Conservation (phyloP, 2,329 filamentous ascomycete species). For the Phyllosticta citrichinensis region DNA sequence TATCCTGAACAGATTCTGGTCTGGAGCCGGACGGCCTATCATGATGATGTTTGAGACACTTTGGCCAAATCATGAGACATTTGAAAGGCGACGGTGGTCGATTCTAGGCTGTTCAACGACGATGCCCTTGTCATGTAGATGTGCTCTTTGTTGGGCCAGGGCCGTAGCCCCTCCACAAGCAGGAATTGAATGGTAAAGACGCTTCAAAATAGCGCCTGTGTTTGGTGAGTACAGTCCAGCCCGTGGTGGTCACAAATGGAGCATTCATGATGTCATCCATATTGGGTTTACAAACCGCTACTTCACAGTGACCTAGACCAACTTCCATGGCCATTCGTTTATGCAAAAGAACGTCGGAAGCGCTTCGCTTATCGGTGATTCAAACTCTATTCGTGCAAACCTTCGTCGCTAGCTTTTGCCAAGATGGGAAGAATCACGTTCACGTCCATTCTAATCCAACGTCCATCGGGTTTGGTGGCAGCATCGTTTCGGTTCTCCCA, state of each 20-base stretch:
- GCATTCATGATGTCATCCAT: too few relatives aligned
- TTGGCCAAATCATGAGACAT: too few relatives aligned
- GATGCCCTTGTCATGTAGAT: too few relatives aligned
- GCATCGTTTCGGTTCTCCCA: background rate
- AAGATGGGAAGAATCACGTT: background rate
- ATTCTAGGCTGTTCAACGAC: too few relatives aligned
- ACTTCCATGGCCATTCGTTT: background rate
- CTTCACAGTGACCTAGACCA: background rate
- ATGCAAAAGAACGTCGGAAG: background rate
- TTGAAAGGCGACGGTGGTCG: too few relatives aligned
- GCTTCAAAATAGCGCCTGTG: too few relatives aligned
- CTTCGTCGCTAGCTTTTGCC: background rate
- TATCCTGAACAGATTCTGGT: background rate
- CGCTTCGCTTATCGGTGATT: background rate
- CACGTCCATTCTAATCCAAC: background rate
- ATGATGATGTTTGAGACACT: too few relatives aligned
- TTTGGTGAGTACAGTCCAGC: too few relatives aligned
- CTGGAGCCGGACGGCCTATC: background rate
- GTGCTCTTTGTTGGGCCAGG: too few relatives aligned
- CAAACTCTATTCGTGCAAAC: background rate
- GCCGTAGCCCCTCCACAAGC: too few relatives aligned
- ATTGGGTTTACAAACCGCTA: background rate
- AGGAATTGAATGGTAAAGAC: too few relatives aligned
- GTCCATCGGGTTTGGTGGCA: background rate
- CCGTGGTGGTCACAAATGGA: too few relatives aligned